Conservation (phyloP, 176 grass and related monocot species). For the Hyparrhenia diplandra region DNA sequence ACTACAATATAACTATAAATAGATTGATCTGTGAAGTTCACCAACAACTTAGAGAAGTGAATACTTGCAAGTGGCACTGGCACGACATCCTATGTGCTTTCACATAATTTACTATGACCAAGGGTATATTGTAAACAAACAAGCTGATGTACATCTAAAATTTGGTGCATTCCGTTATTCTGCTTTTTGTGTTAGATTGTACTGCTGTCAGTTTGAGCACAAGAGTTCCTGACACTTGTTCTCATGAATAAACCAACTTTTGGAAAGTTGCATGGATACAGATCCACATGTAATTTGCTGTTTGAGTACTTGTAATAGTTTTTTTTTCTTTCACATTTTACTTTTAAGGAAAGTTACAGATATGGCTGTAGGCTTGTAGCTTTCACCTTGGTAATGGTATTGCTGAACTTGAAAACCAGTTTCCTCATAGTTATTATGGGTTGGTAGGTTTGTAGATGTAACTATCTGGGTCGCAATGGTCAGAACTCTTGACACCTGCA, state of each 20-base stretch:
- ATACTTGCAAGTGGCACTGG: neutral
- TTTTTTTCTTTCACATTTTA: neutral
- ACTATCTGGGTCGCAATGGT: neutral
- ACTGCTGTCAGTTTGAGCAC: neutral
- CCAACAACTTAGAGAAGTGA: neutral
- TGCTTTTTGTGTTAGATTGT: neutral
- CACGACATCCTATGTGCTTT: neutral
- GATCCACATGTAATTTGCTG: neutral
- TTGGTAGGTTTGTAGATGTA: neutral
- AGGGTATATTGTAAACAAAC: neutral
- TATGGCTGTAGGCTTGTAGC: neutral
- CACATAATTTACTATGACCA: neutral
- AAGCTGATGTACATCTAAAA: neutral
- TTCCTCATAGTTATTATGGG: neutral
- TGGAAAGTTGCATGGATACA: neutral
- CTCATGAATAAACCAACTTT: neutral
- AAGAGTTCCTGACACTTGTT: neutral
- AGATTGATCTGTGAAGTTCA: neutral
- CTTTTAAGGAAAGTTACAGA: neutral
- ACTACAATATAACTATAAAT: conserved; percentile 6
- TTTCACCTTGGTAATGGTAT: neutral
- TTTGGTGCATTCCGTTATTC: neutral
- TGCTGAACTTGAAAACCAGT: neutral
- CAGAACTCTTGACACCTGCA: neutral
- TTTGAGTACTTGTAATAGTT: neutral